Evolutionary conservation across 257 asterid genomes (phyloP).

Genomic region (Dorcoceras hygrometricum): DNA sequence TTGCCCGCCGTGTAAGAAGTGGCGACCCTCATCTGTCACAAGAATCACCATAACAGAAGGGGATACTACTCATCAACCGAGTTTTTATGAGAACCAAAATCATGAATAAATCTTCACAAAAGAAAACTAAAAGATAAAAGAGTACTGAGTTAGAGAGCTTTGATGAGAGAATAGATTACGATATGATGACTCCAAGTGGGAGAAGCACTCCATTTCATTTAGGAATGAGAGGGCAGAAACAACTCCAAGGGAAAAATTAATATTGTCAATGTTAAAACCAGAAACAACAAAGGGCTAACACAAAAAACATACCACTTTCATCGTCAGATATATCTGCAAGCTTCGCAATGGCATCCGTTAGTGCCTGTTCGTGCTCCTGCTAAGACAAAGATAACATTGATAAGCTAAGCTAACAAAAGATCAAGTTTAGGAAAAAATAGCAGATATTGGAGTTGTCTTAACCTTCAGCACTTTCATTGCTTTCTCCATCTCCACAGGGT

Average conservation of each 20-base stretch:
- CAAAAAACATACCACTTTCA: slow-evolving; percentile 31
- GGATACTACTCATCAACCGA: not conserved
- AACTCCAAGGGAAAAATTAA: not conserved
- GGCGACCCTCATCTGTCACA: not conserved
- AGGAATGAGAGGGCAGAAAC: not conserved
- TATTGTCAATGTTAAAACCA: not conserved
- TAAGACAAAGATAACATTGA: not conserved
- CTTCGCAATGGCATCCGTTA: slow-evolving; percentile 25
- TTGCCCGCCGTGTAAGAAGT: not conserved
- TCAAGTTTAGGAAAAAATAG: not conserved
- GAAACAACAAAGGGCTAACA: not conserved
- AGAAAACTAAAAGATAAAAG: not conserved
- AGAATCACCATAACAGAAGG: not conserved
- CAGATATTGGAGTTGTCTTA: slow-evolving; percentile 2
- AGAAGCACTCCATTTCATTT: no score
- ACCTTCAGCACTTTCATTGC: slow-evolving; percentile 66
- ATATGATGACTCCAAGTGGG: not conserved
- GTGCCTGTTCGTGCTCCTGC: slow-evolving; percentile 33
- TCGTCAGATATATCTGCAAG: slow-evolving; percentile 31
- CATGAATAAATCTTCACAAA: not conserved
- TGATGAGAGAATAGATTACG: not conserved
- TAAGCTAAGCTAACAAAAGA: not conserved
- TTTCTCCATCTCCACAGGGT: slow-evolving; percentile 57
- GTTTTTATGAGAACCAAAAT: not conserved
- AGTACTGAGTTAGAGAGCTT: not conserved